Evolutionary conservation across 768 basidiomycete species (phyloP), one percentile per base, ranked within the genome.

Genomic region (Exsudoporus frostii): DNA sequence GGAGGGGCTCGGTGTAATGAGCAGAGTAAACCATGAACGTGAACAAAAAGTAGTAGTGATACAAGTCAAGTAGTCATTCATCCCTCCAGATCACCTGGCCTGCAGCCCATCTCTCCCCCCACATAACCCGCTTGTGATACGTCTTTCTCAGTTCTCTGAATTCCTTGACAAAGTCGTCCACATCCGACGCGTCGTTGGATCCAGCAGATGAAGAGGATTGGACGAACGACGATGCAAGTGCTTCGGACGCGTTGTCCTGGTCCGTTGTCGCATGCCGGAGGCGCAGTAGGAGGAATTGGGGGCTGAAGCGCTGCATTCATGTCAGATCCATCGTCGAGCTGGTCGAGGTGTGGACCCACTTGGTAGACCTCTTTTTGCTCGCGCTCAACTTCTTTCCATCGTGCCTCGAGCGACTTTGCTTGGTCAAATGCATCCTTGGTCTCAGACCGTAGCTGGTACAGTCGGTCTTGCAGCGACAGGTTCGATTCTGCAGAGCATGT

Each of bases 41-140:
- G 50, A 30, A 53, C 30, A 29, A 4, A 51, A 20, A 22, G 44
- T 51, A 19, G 51, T 62, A 42, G 27, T n/a, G 30, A 27, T 33
- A 53, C 54, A 40, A 55, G 33, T 30, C 37, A 29, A 46, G 5
- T 42, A 25, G 37, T 54, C 37, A 66, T 22, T 86, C 79, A 46
- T 92, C 89, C 58, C 84, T 77, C 93, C 94, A 97, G 27, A 80
- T 77, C 7, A 98, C 92, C 60, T 92, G 86, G 2, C 90, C 91
- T 32, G 81, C 78, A 1, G 84, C 76, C 92, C 95, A 98, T 60
- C 86, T 77, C 65, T 93, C 90, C 17, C 84, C 83, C 90, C 92
- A 97, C 66, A 96, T 85, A 2, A 85, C 85, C 17, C 95, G 79
- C 71, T 96, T 97, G 69, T 98, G 95, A 70, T 93, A 98, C n/a